Evolutionary conservation across 1,284 basidiomycete genomes (phyloP).

Genomic region (Fomes fomentarius): DNA sequence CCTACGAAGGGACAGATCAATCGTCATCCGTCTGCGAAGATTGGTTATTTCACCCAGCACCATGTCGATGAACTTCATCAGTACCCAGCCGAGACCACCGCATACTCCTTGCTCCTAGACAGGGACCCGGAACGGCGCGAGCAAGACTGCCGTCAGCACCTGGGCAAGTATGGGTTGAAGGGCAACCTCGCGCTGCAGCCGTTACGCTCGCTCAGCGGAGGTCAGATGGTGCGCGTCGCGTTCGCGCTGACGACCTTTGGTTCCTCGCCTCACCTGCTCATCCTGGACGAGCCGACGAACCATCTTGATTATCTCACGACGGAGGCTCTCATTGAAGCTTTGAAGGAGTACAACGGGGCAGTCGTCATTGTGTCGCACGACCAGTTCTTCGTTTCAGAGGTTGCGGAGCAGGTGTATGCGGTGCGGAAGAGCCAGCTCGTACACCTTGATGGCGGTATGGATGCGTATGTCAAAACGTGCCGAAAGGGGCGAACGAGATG

Average conservation of each 20-base stretch:
- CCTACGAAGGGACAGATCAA: slow-evolving; percentile 57
- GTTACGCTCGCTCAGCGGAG: slow-evolving; percentile 54
- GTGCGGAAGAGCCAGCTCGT: slow-evolving; percentile 45
- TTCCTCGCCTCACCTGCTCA: slow-evolving; percentile 83
- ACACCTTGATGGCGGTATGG: slow-evolving; percentile 43
- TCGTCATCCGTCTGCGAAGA: slow-evolving; percentile 58
- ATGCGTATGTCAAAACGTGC: slow-evolving; percentile 22
- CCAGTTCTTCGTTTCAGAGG: slow-evolving; percentile 26
- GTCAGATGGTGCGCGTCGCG: slow-evolving; percentile 57
- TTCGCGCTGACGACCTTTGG: slow-evolving; percentile 51
- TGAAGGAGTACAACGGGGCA: slow-evolving; percentile 21
- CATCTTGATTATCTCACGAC: slow-evolving; percentile 75
- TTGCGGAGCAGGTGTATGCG: slow-evolving; percentile 45
- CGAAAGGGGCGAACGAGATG: slow-evolving; percentile 14
- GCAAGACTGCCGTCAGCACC: slow-evolving; percentile 41
- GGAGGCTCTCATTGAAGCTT: slow-evolving; percentile 17
- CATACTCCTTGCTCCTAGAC: slow-evolving; percentile 45
- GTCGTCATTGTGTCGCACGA: slow-evolving; percentile 21
- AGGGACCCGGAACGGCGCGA: slow-evolving; percentile 30
- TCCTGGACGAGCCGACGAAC: slow-evolving; percentile 90
- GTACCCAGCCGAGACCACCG: slow-evolving; percentile 35
- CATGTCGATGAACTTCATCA: slow-evolving; percentile 52
- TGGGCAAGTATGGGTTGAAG: slow-evolving; percentile 54
- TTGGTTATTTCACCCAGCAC: slow-evolving; percentile 63
- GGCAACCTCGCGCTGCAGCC: slow-evolving; percentile 47